A percentile compares a stretch with the other conserved stretches of the same genome.
These are phyloP conservation scores for Solanum sparsipilum DNA, from an alignment of 257 asterid species.

Conservation along the genomic window DNA sequence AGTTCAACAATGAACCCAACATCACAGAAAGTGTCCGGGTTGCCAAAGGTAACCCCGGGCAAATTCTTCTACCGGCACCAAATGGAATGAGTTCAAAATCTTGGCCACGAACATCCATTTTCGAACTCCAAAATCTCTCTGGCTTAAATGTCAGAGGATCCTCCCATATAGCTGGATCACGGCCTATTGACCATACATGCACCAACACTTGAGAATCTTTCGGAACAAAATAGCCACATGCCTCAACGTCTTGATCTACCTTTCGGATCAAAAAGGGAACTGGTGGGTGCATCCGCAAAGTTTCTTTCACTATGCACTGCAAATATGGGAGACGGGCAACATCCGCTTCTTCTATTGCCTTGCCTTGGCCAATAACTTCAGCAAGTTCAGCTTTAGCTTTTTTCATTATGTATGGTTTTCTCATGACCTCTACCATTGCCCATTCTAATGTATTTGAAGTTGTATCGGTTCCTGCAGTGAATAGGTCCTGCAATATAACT, in stretches of 20 bases:
- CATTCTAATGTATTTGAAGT: constrained; percentile 63
- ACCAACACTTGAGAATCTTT: constrained; percentile 44
- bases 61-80: constrained; percentile 69
- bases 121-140: constrained; percentile 38
- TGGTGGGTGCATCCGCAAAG: constrained; percentile 61
- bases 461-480: constrained; percentile 59
- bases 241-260: constrained; percentile 34
- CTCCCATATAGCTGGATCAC: constrained; percentile 48
- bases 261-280: constrained; percentile 57
- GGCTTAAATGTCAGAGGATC: constrained; percentile 54
- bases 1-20: constrained; percentile 51
- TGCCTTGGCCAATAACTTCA: constrained; percentile 40
- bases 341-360: constrained; percentile 34
- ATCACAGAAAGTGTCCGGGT: constrained; percentile 42
- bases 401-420: constrained; percentile 37
- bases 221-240: constrained; percentile 39
- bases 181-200: constrained; percentile 55
- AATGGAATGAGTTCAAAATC: constrained; percentile 68
- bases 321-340: constrained; percentile 43
- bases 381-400: constrained; percentile 49
- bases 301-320: constrained; percentile 43
- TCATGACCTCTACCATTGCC: constrained; percentile 70
- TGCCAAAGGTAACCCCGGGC: constrained; percentile 67
- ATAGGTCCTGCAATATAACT: constrained; percentile 36
- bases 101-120: constrained; percentile 42